Evolutionary conservation across 2,329 filamentous ascomycete genomes (phyloP).

Genomic region (Huntiella savannae): DNA sequence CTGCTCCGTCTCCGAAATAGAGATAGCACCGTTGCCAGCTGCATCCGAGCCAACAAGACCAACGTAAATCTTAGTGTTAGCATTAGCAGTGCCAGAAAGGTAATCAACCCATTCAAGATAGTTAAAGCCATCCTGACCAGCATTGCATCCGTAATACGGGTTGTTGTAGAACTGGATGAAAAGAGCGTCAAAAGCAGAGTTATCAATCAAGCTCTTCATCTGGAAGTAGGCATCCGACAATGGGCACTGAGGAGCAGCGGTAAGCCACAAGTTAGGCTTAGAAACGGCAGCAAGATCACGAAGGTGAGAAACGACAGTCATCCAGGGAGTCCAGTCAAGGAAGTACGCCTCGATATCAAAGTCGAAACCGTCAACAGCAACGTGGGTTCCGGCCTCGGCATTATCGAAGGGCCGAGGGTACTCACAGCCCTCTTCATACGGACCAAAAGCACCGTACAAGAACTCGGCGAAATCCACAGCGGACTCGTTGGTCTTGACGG

Average conservation of each 20-base stretch:
- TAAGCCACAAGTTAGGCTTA: slow-evolving; percentile 19
- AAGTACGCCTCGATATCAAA: slow-evolving; percentile 22
- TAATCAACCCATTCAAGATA: slow-evolving; percentile 24
- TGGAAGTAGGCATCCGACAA: slow-evolving; percentile 18
- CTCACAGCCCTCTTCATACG: slow-evolving; percentile 16
- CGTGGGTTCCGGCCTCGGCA: slow-evolving; percentile 12
- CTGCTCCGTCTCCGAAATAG: slow-evolving; percentile 17
- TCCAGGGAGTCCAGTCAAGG: slow-evolving; percentile 20
- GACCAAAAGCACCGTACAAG: slow-evolving; percentile 22
- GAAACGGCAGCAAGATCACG: slow-evolving; percentile 16
- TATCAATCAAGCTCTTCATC: slow-evolving; percentile 22
- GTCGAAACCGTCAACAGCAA: slow-evolving; percentile 24
- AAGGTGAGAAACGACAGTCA: slow-evolving; percentile 21
- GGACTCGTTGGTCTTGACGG: slow-evolving; percentile 16
- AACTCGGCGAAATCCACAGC: slow-evolving; percentile 22
- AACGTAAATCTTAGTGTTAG: slow-evolving; percentile 26
- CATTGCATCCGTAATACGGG: slow-evolving; percentile 16
- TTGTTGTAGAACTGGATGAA: slow-evolving; percentile 34
- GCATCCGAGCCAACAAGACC: slow-evolving; percentile 22
- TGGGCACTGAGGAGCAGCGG: slow-evolving; percentile 28
- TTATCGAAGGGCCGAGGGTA: slow-evolving; percentile 23
- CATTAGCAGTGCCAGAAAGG: slow-evolving; percentile 19
- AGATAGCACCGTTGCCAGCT: slow-evolving; percentile 19
- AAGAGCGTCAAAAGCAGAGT: slow-evolving; percentile 23
- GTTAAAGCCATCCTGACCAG: slow-evolving; percentile 21